A percentile compares a stretch with the other conserved stretches of the same genome.
Evolutionary conservation across 208 protist species (phyloP).

Genomic region (Polymyxa betae): DNA sequence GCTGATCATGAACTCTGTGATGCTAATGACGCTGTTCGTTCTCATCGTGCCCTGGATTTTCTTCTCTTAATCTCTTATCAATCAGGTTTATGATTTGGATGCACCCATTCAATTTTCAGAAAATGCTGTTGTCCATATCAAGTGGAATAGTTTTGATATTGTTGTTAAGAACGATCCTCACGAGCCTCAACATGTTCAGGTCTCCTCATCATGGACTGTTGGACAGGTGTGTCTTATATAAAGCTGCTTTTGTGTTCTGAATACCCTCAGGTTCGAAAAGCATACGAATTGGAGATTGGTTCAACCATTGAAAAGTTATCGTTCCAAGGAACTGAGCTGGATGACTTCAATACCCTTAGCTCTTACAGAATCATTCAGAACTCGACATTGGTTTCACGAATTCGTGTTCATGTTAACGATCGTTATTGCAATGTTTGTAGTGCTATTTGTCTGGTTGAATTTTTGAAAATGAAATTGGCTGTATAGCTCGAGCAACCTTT

Average conservation of each 20-base stretch:
- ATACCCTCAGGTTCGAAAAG: background rate
- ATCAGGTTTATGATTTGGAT: slow-evolving; percentile 8
- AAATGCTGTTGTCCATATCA: background rate
- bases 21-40: slow-evolving; percentile 20
- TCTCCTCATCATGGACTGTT: slow-evolving; percentile 12
- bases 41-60: background rate
- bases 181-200: slow-evolving; percentile 11
- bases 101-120: slow-evolving; percentile 9
- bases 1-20: slow-evolving; percentile 27
- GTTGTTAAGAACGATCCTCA: background rate
- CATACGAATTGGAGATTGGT: slow-evolving; percentile 34
- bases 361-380: slow-evolving; percentile 3
- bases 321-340: slow-evolving; percentile 9
- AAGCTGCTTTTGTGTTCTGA: background rate
- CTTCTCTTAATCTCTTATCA: background rate
- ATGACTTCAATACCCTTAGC: background rate
- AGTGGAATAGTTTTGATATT: slow-evolving; percentile 39
- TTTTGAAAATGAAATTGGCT: background rate
- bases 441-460: background rate
- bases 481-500: background rate
- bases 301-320: background rate
- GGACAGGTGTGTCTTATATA: background rate
- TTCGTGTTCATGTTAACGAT: slow-evolving; percentile 15
- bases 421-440: background rate
- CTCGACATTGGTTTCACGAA: slow-evolving; percentile 1